Percentiles rank a stretch among this genome's conserved stretches.
phyloP scores from a whole-genome alignment of 768 basidiomycete genomes.

The Phylloporus sp. region DNA sequence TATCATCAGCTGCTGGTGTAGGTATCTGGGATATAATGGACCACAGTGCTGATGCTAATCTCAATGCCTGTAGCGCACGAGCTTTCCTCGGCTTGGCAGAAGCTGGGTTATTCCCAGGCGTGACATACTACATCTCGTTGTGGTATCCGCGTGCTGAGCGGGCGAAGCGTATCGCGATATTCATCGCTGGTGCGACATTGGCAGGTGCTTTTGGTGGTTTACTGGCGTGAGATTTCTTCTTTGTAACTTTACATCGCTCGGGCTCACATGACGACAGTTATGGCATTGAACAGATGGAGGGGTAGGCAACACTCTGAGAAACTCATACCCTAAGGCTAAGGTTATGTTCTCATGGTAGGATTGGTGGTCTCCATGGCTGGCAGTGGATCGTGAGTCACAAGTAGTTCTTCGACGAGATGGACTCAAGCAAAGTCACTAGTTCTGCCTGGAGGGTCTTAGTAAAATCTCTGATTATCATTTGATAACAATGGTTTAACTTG shows the following conservation, averaged over 20 bases:
- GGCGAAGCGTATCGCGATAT: constrained; percentile 51
- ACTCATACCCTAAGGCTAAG: not conserved
- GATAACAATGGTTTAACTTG: not conserved
- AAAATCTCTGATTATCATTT: not conserved
- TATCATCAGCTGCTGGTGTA: constrained; percentile 28
- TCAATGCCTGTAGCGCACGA: constrained; percentile 25
- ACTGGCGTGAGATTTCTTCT: constrained; percentile 34
- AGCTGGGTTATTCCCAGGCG: constrained; percentile 38
- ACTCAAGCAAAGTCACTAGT: constrained; percentile 18
- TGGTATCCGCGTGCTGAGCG: constrained; percentile 59
- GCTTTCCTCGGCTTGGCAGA: constrained; percentile 44
- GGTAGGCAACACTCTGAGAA: constrained; percentile 21
- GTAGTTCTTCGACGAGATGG: not conserved
- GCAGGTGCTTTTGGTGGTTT: constrained; percentile 48
- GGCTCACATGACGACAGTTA: constrained; percentile 27
- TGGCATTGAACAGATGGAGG: constrained; percentile 31
- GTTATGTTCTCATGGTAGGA: constrained; percentile 7
- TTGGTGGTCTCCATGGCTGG: constrained; percentile 33
- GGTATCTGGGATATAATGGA: constrained; percentile 1
- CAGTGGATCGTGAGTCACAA: constrained; percentile 34
- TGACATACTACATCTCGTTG: constrained; percentile 42
- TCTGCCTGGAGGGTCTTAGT: constrained; percentile 29
- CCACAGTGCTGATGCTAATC: constrained; percentile 1
- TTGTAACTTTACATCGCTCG: not conserved
- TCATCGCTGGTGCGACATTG: constrained; percentile 53